Evolutionary conservation across 306 rosid species (phyloP).

Genomic region (Casuarina glauca): DNA sequence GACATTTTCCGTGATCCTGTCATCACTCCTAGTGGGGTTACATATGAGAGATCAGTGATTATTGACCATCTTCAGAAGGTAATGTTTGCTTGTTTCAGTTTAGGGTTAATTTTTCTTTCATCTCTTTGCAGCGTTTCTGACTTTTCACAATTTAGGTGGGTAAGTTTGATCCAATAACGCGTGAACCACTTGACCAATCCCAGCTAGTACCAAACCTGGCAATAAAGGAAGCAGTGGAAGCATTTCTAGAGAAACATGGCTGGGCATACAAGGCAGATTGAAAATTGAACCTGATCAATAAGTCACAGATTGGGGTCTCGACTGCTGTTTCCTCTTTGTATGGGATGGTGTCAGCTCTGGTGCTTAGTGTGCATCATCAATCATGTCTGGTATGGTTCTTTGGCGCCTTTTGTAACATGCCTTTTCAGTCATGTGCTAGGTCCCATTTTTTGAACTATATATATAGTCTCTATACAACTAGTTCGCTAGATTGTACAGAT

Average conservation of each 20-base stretch:
- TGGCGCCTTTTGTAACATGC: not conserved
- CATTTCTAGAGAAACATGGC: constrained; percentile 72
- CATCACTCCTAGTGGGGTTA: constrained; percentile 83
- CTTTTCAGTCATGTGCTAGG: constrained; percentile 15
- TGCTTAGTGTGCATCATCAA: not conserved
- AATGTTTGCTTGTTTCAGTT: constrained; percentile 21
- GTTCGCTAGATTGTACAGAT: constrained; percentile 27
- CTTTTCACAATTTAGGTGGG: constrained; percentile 62
- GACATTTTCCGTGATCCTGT: constrained; percentile 95
- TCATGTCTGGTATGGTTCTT: not conserved
- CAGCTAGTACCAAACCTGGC: constrained; percentile 73
- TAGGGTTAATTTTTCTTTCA: not conserved
- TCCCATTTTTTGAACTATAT: constrained; percentile 24
- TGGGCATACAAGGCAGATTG: constrained; percentile 81
- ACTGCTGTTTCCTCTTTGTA: not conserved
- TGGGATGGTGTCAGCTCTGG: not conserved
- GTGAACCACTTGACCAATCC: constrained; percentile 58
- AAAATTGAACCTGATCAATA: not conserved
- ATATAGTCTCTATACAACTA: constrained; percentile 1
- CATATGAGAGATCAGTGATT: constrained; percentile 90
- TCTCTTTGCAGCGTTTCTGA: not conserved
- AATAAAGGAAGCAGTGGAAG: constrained; percentile 81
- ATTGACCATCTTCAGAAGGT: constrained; percentile 85
- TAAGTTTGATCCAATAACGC: constrained; percentile 72
- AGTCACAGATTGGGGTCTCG: not conserved